A percentile compares a stretch with the other conserved stretches of the same genome.
phyloP scores from a whole-genome alignment of 2,329 filamentous ascomycete genomes.

The Paecilomyces variotii region DNA sequence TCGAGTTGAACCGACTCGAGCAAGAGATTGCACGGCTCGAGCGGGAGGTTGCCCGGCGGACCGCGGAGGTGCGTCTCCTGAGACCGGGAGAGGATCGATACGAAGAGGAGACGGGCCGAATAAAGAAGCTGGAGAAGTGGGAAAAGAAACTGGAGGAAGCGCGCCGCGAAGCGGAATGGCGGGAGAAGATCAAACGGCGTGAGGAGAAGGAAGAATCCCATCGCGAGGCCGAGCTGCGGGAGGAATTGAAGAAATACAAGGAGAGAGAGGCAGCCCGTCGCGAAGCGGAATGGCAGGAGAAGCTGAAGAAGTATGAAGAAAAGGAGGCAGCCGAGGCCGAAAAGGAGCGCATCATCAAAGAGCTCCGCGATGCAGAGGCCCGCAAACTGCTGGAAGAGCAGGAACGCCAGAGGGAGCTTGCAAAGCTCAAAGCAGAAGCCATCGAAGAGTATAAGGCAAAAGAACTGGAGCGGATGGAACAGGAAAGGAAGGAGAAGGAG shows the following conservation, averaged over 20 bases:
- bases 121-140: slow-evolving; percentile 26
- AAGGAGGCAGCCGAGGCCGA: slow-evolving; percentile 36
- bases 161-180: slow-evolving; percentile 4
- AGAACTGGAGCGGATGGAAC: slow-evolving; percentile 41
- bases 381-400: slow-evolving; percentile 28
- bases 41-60: slow-evolving; percentile 21
- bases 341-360: slow-evolving; percentile 32
- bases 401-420: slow-evolving; percentile 23
- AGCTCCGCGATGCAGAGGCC: slow-evolving; percentile 37
- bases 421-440: slow-evolving; percentile 42
- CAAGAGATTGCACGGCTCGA: slow-evolving; percentile 29
- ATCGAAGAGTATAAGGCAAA: slow-evolving; percentile 46
- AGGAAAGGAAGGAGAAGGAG: slow-evolving; percentile 43
- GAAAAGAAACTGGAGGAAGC: slow-evolving; percentile 33
- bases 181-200: slow-evolving; percentile 10
- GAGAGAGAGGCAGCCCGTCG: slow-evolving; percentile 19
- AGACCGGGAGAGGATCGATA: slow-evolving; percentile 36
- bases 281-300: slow-evolving; percentile 15
- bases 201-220: slow-evolving; percentile 16
- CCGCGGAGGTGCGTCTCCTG: slow-evolving; percentile 18
- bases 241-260: slow-evolving; percentile 23
- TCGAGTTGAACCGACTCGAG: slow-evolving; percentile 27
- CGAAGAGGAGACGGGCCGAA: slow-evolving; percentile 33
- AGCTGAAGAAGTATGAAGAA: slow-evolving; percentile 19
- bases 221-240: slow-evolving; percentile 16